Evolutionary conservation across 192 early-diverging fungal genomes (phyloP), one percentile per base, ranked within the genome.

Genomic region (Allomyces javanicus): DNA sequence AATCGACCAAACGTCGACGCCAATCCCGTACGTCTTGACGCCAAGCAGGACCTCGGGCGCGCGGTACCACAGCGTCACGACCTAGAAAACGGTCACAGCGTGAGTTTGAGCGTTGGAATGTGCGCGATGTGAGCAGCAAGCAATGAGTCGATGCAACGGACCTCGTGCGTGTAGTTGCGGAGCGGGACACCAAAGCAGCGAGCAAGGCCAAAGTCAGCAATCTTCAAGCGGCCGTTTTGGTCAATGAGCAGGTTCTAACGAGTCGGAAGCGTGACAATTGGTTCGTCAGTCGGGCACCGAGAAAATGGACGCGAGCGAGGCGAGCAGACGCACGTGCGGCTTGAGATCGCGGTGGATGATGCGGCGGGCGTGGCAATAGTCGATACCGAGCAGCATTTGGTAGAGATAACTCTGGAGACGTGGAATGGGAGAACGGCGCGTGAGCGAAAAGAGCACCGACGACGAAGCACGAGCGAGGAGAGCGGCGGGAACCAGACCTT

Each of bases 41-140:
- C 93, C 96, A 66, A 99, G 81, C 67, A 99, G 77, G 65, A 97
- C 91, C 78, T 99, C 94, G 4, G 96, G 94, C n/a, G 94, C 83
- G 43, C 96, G 77, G 73, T 96, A 97, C 94, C 92, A 95, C 61
- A 95, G 77, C 22, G 93, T 96, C 44, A 93, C 85, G 45, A 98
- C 90, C 25, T 80, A 62, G 45, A 67, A 68, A 40, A 40, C 33
- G 9, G 3, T 9, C 33, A 9, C 44, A 22, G 63, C 63, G 50
- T 64, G 63, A 14, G 63, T 58, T 58, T 9, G 3, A 58, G 21
- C 21, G 21, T 58, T 21, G 1, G 12, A 58, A 21, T 10, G 19
- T 2, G 45, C 67, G 25, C 67, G 62, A 23, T n/a, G n/a, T 64
- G 62, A 67, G 64, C 50, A 58, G 50, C 12, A 58, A 10, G 12